Evolutionary conservation across 202 grass and related monocot species (phyloP), one percentile per base, ranked within the genome.

Genomic region (Carex arenaria): DNA sequence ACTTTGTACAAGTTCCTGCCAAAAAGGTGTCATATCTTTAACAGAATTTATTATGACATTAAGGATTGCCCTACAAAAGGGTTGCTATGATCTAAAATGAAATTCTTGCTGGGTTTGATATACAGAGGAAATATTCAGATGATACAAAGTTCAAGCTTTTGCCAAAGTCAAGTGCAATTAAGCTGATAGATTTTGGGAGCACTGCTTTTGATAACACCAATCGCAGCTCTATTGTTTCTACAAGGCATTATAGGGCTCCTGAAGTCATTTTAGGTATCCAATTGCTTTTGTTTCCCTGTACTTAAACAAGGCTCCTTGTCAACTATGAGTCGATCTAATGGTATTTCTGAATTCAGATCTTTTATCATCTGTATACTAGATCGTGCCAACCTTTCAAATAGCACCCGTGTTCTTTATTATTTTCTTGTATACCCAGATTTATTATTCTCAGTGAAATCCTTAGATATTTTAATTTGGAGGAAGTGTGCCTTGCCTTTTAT

Each of bases 131-230:
- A 82, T 86, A 76, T 61, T 90, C 77, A 85, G 94, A 92, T 77
- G 92, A 91, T 88, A 92, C 87, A 64, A 85, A 85, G 55, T 92
- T 92, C 87, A 97, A 94, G 89, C 87, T 89, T 83, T 91, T 97
- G 84, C 94, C 94, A 80, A 93, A 97, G 68, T 97, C 94, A 80
- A 97, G 94, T 91, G 92, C 88, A 40, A 89, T 97, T 85, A 97
- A 97, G 90, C 87, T 97, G 85, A 97, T 97, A 90, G 94, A 97
- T 93, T 97, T 97, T 91, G 94, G 94, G 85, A 97, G 94, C 88
- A 93, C 94, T 2, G 90, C 90, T 80, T 94, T 90, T 88, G 88
- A 94, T 88, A 91, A 94, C 84, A 89, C 85, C 77, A 81, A 93
- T 52, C 94, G 93, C 90, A 91, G 65, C 75, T 97, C 90, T 53